Evolutionary conservation across 495 filamentous ascomycete species (phyloP), one percentile per base, ranked within the genome.

Genomic region (Penicillium paradoxum): DNA sequence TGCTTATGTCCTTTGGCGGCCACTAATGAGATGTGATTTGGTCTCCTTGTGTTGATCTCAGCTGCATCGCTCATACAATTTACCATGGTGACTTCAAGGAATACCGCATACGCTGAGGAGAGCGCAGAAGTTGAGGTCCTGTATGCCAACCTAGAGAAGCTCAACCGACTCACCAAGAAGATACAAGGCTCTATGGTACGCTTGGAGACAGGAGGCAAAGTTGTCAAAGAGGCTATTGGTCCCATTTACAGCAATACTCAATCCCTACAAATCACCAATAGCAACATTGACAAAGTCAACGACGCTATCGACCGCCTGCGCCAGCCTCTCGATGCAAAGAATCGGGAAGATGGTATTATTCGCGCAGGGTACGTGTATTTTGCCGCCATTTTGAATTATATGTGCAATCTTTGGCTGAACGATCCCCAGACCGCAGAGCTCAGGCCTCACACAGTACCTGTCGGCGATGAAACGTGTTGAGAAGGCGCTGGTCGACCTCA

Each of bases 171-270:
- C 60, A 95, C 89, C 27, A 96, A 91, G 72, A 96, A 95, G 75
- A 96, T 99, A 56, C 83, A 91, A 67, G 84, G 88, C 17, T 95
- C 90, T 24, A 77, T 96, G 46, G 83, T 83, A 27, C 82, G 92
- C 59, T 73, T 99, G 11, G 89, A 96, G 56, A 83, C 84, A 27
- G 90, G 87, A 43, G 93, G 90, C 17, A 89, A 90, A 65, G 90
- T 84, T 43, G 90, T 97, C 14, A 86, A 91, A 53, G 86, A 96
- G 54, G 90, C 95, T 9, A 90, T 96, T 42, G 89, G 91, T 1
- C 95, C 95, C 8, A 85, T 97, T 24, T 91, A 91, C 67, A 90
- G 88, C 60, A 95, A 96, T 64, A 97, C 95, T 2, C 87, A 89
- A 68, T 84, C 81, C 33, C 80, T 97, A 5, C 95, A 97, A 66